Percentiles rank a stretch among this genome's conserved stretches.
These are phyloP conservation scores for Oryza brachyantha DNA, from an alignment of 176 grass and related monocot genomes.

Conservation along the genomic window DNA sequence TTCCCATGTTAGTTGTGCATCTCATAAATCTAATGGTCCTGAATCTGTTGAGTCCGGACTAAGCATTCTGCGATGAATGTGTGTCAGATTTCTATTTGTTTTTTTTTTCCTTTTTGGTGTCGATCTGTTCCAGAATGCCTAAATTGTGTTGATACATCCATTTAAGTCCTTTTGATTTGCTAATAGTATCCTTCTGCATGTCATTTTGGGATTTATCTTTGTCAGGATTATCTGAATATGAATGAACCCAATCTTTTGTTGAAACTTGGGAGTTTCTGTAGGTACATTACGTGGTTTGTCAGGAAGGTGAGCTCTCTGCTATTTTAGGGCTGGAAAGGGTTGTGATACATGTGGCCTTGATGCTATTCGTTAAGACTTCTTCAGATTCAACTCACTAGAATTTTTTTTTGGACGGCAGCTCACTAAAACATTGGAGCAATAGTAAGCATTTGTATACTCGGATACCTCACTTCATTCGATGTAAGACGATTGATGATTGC, in stretches of 20 bases:
- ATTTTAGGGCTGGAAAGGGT: background rate
- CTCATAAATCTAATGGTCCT: constrained; percentile 19
- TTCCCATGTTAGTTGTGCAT: constrained; percentile 32
- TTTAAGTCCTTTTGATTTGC: background rate
- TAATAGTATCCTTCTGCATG: background rate
- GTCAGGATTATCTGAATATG: background rate
- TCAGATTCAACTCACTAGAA: constrained; percentile 27
- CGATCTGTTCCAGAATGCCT: background rate
- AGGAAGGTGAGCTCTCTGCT: background rate
- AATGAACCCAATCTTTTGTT: background rate
- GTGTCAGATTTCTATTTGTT: background rate
- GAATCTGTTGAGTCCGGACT: constrained; percentile 18
- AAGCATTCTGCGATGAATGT: background rate
- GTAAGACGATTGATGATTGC: background rate
- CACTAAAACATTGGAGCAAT: constrained; percentile 5
- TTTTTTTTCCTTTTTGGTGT: background rate
- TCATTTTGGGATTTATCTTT: background rate
- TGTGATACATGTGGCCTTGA: constrained; percentile 24
- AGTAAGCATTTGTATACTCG: constrained; percentile 5
- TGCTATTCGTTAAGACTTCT: constrained; percentile 16
- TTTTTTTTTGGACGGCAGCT: background rate
- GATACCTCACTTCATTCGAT: constrained; percentile 4
- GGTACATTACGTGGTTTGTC: background rate
- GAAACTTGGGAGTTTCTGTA: background rate
- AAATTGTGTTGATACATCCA: background rate